Conservation (phyloP, 805 yeast species). For the Barnettozyma populi region DNA sequence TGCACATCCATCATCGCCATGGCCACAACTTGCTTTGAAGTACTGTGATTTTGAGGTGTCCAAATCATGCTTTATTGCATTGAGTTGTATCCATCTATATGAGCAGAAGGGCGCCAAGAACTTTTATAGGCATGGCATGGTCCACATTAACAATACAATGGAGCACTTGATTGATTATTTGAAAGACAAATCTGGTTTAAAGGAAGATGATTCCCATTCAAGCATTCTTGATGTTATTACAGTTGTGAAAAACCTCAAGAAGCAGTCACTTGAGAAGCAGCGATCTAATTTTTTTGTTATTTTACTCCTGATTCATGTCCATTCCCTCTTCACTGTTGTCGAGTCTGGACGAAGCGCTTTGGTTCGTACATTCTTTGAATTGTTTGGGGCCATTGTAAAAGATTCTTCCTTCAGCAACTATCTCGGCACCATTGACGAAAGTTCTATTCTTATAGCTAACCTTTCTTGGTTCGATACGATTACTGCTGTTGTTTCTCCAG, state of each 20-base stretch:
- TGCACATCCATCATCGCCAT: constrained; percentile 56
- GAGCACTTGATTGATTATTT: constrained; percentile 45
- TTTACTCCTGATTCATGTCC: constrained; percentile 47
- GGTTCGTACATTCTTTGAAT: constrained; percentile 42
- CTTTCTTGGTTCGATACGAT: constrained; percentile 58
- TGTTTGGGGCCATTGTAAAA: constrained; percentile 44
- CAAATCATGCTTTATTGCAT: constrained; percentile 49
- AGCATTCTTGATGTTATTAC: constrained; percentile 26
- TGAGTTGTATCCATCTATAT: constrained; percentile 53
- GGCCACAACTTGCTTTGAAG: constrained; percentile 54
- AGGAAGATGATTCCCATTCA: constrained; percentile 13
- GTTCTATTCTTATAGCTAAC: constrained; percentile 44
- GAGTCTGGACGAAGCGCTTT: constrained; percentile 52
- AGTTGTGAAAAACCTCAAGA: constrained; percentile 33
- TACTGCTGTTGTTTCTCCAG: constrained; percentile 50
- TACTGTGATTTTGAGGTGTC: constrained; percentile 56
- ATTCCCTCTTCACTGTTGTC: constrained; percentile 45
- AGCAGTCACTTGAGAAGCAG: constrained; percentile 29
- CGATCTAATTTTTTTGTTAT: constrained; percentile 42
- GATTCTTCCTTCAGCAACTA: constrained; percentile 39
- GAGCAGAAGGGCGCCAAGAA: constrained; percentile 48
- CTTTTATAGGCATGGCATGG: constrained; percentile 46
- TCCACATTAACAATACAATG: constrained; percentile 53
- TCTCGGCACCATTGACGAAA: constrained; percentile 42
- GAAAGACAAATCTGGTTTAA: constrained; percentile 21